phyloP scores from a whole-genome alignment of 257 asterid species.

The Ilex aquifolium region DNA sequence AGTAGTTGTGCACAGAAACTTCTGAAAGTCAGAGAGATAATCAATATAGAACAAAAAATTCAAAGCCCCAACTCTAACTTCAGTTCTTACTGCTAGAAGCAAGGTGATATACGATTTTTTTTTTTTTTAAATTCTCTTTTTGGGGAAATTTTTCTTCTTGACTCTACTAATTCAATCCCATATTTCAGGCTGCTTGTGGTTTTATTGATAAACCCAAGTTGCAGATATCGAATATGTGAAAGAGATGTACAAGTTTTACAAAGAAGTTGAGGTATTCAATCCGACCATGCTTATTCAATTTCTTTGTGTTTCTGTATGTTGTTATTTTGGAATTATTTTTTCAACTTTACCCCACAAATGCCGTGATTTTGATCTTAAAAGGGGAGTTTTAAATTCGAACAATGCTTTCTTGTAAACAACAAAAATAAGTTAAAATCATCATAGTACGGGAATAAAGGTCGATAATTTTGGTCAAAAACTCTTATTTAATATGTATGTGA shows the following conservation, averaged over 20 bases:
- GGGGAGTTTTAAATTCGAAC: too few relatives aligned
- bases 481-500: background rate
- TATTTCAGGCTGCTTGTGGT: constrained; percentile 73
- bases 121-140: background rate
- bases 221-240: constrained; percentile 70
- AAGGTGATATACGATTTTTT: constrained; percentile 26
- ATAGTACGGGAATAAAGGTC: too few relatives aligned
- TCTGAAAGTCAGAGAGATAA: too few relatives aligned
- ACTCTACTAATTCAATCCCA: too few relatives aligned
- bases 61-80: constrained; percentile 59
- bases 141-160: background rate
- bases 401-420: too few relatives aligned
- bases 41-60: constrained; percentile 7
- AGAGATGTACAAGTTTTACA: constrained; percentile 76
- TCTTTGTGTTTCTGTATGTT: background rate
- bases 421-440: too few relatives aligned
- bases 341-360: too few relatives aligned
- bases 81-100: constrained; percentile 85
- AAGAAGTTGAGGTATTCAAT: constrained; percentile 56
- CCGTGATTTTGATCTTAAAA: too few relatives aligned
- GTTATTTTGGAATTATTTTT: background rate
- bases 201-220: constrained; percentile 36
- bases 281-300: too few relatives aligned
- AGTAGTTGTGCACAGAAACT: too few relatives aligned
- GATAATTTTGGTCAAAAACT: background rate